Evolutionary conservation across 305 asterid genomes (phyloP), one percentile per base, ranked within the genome.

Genomic region (Solanum hybrid): DNA sequence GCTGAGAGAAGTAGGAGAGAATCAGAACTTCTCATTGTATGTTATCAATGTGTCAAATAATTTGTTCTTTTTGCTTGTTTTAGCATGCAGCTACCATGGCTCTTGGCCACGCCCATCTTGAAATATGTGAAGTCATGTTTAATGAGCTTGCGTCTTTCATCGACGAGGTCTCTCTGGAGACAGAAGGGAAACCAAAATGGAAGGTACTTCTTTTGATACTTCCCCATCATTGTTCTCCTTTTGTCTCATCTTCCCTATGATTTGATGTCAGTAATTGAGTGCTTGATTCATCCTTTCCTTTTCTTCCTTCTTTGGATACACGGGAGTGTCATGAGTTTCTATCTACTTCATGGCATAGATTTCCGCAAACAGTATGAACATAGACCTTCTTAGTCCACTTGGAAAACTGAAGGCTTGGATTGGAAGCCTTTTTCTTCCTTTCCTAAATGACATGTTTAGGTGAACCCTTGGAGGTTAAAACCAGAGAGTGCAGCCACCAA

Each of bases 21-120:
- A 39, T 82, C 37, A 82, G 57, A 82, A 82, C 72, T 82, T 41
- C 32, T 81, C 34, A 41, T 41, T 82, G 24, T 27, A 8, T 41
- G 87, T 82, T 82, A 51, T 32, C 76, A 31, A 84, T 20, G 76
- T 51, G 76, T 51, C 76, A 29, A 51, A 15, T 84, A 84, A 84
- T 51, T 51, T 84, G 88, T 84, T 89, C 41, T 29, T 51, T 51
- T 84, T 17, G 75, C 90, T 88, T 61, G 68, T 90, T 77, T 89
- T 98, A 98, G 99, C 97, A 98, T 94, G 98, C 98, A 86, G 99
- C 98, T 85, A 97, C 98, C 83, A 95, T 95, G 99, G 98, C 99
- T 22, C 98, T 98, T 92, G 99, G 99, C 45, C 99, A 95, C 93
- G 96, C 98, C 13, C 99, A 97, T 94, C 95, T 96, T 90, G 99